Evolutionary conservation across 1,139 yeast genomes (phyloP).

Genomic region (Suhomyces taliae): DNA sequence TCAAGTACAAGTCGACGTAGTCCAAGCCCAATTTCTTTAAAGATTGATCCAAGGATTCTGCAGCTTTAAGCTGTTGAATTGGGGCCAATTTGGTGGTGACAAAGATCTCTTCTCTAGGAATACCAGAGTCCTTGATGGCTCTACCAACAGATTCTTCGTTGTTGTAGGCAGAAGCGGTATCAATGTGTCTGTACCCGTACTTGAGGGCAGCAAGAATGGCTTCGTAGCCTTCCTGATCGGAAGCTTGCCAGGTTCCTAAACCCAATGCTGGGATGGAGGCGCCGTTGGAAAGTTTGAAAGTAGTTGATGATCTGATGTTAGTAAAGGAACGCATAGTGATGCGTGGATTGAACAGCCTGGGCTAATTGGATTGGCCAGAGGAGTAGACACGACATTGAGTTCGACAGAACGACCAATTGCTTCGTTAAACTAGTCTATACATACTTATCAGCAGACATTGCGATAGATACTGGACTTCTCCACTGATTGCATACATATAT

Average conservation of each 20-base stretch:
- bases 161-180: slow-evolving; percentile 67
- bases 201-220: slow-evolving; percentile 45
- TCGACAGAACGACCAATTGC: no score
- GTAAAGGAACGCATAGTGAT: neutral
- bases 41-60: slow-evolving; percentile 58
- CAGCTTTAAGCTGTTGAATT: slow-evolving; percentile 61
- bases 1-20: slow-evolving; percentile 77
- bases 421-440: no score
- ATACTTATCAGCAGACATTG: no score
- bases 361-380: no score
- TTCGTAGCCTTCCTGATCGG: slow-evolving; percentile 56
- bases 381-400: no score
- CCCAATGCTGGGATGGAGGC: slow-evolving; percentile 55
- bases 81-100: slow-evolving; percentile 83
- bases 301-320: slow-evolving; percentile 5
- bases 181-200: slow-evolving; percentile 76
- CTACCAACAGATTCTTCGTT: slow-evolving; percentile 70
- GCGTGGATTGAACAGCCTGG: no score
- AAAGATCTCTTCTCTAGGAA: slow-evolving; percentile 69
- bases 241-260: slow-evolving; percentile 55
- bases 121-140: slow-evolving; percentile 62
- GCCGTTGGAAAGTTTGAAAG: slow-evolving; percentile 22
- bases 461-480: no score
- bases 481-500: no score
- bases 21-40: slow-evolving; percentile 69